These are phyloP conservation scores for Brettanomyces anomalus DNA, from an alignment of 805 yeast genomes.

Conservation along the genomic window DNA sequence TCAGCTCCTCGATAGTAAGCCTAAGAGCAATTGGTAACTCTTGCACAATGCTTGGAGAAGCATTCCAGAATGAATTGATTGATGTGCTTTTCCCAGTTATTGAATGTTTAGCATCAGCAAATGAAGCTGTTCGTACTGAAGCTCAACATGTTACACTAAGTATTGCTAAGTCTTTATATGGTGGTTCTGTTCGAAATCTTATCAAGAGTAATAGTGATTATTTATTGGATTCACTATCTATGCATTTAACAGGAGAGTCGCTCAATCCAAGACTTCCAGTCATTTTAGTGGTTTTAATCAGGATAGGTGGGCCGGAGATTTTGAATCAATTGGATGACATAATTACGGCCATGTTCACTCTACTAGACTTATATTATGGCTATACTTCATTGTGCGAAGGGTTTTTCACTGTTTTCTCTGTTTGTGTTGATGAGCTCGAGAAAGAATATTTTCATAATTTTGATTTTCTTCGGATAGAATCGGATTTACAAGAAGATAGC, in stretches of 20 bases:
- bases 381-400: conserved; percentile 65
- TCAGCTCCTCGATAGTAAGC: conserved; percentile 25
- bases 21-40: conserved; percentile 33
- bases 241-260: conserved; percentile 57
- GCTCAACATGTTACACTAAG: conserved; percentile 45
- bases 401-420: conserved; percentile 62
- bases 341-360: conserved; percentile 55
- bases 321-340: conserved; percentile 65
- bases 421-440: conserved; percentile 41
- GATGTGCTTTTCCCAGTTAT: conserved; percentile 67
- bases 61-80: conserved; percentile 48
- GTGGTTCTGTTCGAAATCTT: conserved; percentile 47
- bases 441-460: conserved; percentile 25
- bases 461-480: conserved; percentile 17
- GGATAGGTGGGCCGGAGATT: conserved; percentile 59
- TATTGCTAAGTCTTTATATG: conserved; percentile 42
- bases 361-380: conserved; percentile 80
- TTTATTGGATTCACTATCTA: conserved; percentile 68
- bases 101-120: conserved; percentile 56
- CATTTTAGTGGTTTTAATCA: conserved; percentile 59
- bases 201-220: conserved; percentile 70
- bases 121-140: conserved; percentile 34
- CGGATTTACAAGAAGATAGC: conserved; percentile 15
- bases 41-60: conserved; percentile 24
- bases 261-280: conserved; percentile 68